Percentiles rank a stretch among this genome's conserved stretches.
phyloP scores from a whole-genome alignment of 352 stramenopile genomes.

The Pythium phragmitis region DNA sequence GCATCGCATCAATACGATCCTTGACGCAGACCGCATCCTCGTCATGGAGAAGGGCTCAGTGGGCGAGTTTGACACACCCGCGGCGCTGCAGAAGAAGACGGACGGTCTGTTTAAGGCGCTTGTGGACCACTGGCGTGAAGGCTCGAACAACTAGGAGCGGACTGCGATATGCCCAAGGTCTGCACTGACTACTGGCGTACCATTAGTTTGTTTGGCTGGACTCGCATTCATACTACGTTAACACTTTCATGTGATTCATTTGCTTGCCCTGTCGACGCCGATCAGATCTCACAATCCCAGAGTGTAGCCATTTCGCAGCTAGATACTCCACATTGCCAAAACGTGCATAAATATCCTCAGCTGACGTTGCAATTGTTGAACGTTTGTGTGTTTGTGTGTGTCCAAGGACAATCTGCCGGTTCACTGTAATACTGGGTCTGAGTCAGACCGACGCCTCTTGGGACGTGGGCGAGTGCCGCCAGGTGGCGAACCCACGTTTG shows the following conservation, averaged over 20 bases:
- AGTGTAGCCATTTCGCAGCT: conserved; percentile 16
- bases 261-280: background rate
- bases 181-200: background rate
- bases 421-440: background rate
- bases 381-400: background rate
- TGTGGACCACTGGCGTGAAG: conserved; percentile 77
- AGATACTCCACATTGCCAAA: background rate
- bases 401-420: background rate
- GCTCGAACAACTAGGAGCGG: conserved; percentile 14
- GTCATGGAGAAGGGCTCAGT: conserved; percentile 93
- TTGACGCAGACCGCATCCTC: conserved; percentile 94
- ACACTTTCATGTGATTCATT: background rate
- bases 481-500: background rate
- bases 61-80: conserved; percentile 93
- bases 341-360: background rate
- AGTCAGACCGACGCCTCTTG: background rate
- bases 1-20: conserved; percentile 96
- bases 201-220: background rate
- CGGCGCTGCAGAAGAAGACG: conserved; percentile 59
- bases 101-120: conserved; percentile 74
- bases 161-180: background rate
- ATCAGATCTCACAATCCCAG: background rate
- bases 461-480: background rate
- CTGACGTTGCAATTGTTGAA: background rate
- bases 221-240: background rate